Conservation (phyloP, 2,329 filamentous ascomycete genomes). For the Diaporthe amygdali region DNA sequence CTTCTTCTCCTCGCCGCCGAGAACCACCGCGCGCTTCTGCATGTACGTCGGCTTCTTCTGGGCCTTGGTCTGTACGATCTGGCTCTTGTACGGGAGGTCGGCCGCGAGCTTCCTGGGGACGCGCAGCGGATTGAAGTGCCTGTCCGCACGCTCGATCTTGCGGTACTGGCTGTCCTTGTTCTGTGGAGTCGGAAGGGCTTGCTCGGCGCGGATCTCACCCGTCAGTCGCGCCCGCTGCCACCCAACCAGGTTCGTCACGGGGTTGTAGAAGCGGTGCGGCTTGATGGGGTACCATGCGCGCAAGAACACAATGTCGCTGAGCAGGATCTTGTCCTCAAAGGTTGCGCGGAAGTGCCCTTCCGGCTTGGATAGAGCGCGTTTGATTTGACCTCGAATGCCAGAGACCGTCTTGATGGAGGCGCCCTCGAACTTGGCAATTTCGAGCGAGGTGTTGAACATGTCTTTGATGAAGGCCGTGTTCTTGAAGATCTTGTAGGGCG, state of each 20-base stretch:
- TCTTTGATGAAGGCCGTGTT: conserved; percentile 99
- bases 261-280: conserved; percentile 96
- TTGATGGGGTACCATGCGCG: conserved; percentile 97
- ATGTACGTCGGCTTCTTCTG: conserved; percentile 86
- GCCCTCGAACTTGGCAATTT: conserved; percentile 98
- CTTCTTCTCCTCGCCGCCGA: conserved; percentile 85
- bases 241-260: conserved; percentile 88
- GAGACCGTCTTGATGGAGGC: conserved; percentile 96
- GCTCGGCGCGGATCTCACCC: conserved; percentile 82
- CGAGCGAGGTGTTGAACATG: conserved; percentile 93
- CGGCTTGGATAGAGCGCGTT: conserved; percentile 89
- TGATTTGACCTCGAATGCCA: conserved; percentile 95
- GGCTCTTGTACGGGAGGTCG: conserved; percentile 88
- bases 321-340: conserved; percentile 97
- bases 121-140: conserved; percentile 79
- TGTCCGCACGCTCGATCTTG: conserved; percentile 65
- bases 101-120: conserved; percentile 83
- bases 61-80: conserved; percentile 81
- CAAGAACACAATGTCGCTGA: conserved; percentile 95
- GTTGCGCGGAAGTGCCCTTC: conserved; percentile 96
- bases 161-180: conserved; percentile 88
- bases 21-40: conserved; percentile 92
- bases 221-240: conserved; percentile 96
- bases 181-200: conserved; percentile 77
- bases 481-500: conserved; percentile 97